Evolutionary conservation across 331 rosid species (phyloP), one percentile per base, ranked within the genome.

Genomic region (Erythrophleum ivorense): DNA sequence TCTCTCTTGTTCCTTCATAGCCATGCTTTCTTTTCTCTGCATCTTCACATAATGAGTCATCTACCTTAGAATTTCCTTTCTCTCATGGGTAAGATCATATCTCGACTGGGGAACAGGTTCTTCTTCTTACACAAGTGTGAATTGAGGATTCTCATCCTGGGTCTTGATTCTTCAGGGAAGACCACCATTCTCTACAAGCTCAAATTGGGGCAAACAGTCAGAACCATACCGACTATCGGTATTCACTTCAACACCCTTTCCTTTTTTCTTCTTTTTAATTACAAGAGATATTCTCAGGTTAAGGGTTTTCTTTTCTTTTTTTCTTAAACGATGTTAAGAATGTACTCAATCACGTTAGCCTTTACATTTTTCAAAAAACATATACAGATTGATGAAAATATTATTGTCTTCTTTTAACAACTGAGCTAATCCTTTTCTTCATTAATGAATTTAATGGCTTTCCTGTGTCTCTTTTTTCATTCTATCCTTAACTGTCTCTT

Each of bases 111-210:
- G 55, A 85, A 83, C 80, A 80, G 81, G 85, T 74, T 91, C 79
- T 78, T 89, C 12, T 77, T 91, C 75, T 79, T 87, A 15, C 77
- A 83, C 11, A 74, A 82, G 60, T 73, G 81, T 65, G 86, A 70
- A 62, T 72, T 87, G 78, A 88, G 86, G 80, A 86, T 88, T 54
- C 77, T 85, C 62, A 88, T 90, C 88, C 81, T 90, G 52, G 88
- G 87, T 87, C 92, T 90, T 80, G 89, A 88, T 84, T 91, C 89
- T 31, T 86, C 92, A 1, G 88, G 90, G 21, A 84, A 87, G 84
- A 87, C 90, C 18, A 82, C 91, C 78, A 87, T 84, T 64, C 77
- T 87, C 7, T 89, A 80, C 86, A 89, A 85, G 88, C 85, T 91
- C 0, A 87, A 86, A 68, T 77, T 84, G 40, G 91, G 94, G 34